phyloP scores from a whole-genome alignment of 1,284 basidiomycete genomes.

The Peniophora sp. region DNA sequence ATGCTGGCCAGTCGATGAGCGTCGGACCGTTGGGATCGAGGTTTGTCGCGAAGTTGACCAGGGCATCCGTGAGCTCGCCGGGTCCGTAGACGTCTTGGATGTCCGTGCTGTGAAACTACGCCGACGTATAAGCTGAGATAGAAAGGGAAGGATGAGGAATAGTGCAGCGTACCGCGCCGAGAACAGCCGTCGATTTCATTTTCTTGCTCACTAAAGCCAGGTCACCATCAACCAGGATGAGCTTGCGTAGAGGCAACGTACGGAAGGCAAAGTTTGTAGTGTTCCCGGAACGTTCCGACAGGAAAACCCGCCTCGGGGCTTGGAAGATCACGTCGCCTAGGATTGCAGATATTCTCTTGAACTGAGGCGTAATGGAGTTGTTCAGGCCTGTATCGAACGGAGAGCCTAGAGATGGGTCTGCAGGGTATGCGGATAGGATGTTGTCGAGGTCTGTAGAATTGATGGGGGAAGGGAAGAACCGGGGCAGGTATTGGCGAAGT shows the following conservation, averaged over 20 bases:
- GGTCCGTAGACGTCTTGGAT: conserved; percentile 19
- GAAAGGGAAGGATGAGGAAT: no score
- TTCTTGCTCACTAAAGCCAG: conserved; percentile 33
- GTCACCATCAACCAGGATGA: conserved; percentile 7
- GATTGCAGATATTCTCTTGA: conserved; percentile 43
- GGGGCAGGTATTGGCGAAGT: conserved; percentile 27
- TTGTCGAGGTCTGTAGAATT: conserved; percentile 19
- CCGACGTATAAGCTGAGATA: no score
- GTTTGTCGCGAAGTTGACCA: conserved; percentile 25
- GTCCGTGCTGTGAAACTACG: conserved; percentile 30
- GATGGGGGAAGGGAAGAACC: conserved; percentile 23
- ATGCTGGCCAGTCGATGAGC: conserved; percentile 39
- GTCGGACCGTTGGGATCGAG: conserved; percentile 40
- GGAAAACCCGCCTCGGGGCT: conserved; percentile 41
- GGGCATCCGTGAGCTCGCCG: conserved; percentile 10
- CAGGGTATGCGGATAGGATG: conserved; percentile 31
- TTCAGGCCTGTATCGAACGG: conserved; percentile 40
- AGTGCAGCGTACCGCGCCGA: conserved; percentile 37
- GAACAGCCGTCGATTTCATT: conserved; percentile 28
- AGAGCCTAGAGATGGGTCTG: conserved; percentile 36
- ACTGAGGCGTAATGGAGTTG: conserved; percentile 38
- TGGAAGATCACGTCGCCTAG: conserved; percentile 45
- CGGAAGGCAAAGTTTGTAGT: conserved; percentile 35
- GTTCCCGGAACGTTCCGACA: conserved; percentile 30
- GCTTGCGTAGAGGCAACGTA: background rate